A percentile compares a stretch with the other conserved stretches of the same genome.
Conservation (phyloP, 2,329 filamentous ascomycete genomes). For the Aspergillus hiratsukae region DNA sequence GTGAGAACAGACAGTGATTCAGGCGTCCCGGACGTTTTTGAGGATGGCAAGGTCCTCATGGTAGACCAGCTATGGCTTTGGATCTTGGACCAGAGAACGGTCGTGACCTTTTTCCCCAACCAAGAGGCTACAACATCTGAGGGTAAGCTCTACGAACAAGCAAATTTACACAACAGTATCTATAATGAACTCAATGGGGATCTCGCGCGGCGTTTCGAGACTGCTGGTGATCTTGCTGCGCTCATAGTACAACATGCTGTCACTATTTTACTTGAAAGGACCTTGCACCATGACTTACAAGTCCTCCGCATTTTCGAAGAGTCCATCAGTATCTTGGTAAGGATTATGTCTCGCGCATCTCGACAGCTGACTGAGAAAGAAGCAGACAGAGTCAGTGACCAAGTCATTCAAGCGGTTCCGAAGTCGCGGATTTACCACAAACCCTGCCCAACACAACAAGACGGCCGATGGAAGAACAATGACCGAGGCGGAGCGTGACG, state of each 20-base stretch:
- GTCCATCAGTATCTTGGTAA: slow-evolving; percentile 58
- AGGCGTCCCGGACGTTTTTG: slow-evolving; percentile 16
- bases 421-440: slow-evolving; percentile 52
- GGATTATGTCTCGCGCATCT: slow-evolving; percentile 1
- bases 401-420: slow-evolving; percentile 60
- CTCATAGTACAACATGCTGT: slow-evolving; percentile 59
- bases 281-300: slow-evolving; percentile 58
- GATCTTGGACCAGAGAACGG: slow-evolving; percentile 34
- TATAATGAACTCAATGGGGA: slow-evolving; percentile 65
- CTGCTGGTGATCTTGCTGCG: slow-evolving; percentile 58
- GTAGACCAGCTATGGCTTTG: slow-evolving; percentile 62
- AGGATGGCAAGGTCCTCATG: slow-evolving; percentile 54
- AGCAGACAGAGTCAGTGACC: slow-evolving; percentile 59
- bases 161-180: slow-evolving; percentile 59
- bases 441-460: slow-evolving; percentile 27
- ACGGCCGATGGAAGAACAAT: slow-evolving; percentile 26
- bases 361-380: not conserved
- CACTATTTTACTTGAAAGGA: slow-evolving; percentile 57
- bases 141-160: slow-evolving; percentile 41
- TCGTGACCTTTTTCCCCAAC: slow-evolving; percentile 32
- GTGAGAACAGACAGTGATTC: slow-evolving; percentile 12
- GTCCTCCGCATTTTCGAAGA: slow-evolving; percentile 64
- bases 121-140: slow-evolving; percentile 32
- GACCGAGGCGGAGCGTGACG: slow-evolving; percentile 31
- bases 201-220: slow-evolving; percentile 58